A percentile compares a stretch with the other conserved stretches of the same genome.
phyloP scores from a whole-genome alignment of 345 rosid species.

The Euphorbia peplus region DNA sequence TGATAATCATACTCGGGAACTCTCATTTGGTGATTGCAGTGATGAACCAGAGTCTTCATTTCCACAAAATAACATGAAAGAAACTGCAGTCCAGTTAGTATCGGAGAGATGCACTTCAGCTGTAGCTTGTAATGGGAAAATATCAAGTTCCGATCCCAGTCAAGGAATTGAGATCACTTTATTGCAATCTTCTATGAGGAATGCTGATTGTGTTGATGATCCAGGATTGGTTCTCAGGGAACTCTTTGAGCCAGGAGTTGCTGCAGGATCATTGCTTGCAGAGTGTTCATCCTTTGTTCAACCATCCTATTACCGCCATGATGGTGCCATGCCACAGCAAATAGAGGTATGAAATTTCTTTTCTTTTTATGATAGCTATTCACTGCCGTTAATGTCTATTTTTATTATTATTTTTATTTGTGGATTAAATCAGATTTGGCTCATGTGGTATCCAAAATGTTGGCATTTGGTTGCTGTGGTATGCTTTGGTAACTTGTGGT shows the following conservation, averaged over 20 bases:
- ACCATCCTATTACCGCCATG: constrained; percentile 52
- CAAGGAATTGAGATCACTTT: constrained; percentile 74
- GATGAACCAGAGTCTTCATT: constrained; percentile 40
- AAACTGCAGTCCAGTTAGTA: constrained; percentile 37
- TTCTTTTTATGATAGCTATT: constrained; percentile 5
- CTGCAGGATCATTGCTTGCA: constrained; percentile 61
- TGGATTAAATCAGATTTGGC: too few species aligned
- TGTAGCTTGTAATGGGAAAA: constrained; percentile 40
- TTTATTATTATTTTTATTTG: too few species aligned
- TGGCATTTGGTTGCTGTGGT: too few species aligned
- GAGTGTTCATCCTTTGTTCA: constrained; percentile 61
- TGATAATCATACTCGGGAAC: constrained; percentile 44
- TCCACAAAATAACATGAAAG: constrained; percentile 38
- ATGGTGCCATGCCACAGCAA: constrained; percentile 41
- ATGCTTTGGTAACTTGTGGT: too few species aligned
- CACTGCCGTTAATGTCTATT: neutral
- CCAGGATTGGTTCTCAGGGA: constrained; percentile 80
- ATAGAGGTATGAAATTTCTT: constrained; percentile 58
- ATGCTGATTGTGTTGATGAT: constrained; percentile 52
- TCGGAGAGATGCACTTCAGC: constrained; percentile 39
- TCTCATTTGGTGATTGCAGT: constrained; percentile 31
- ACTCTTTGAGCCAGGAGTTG: constrained; percentile 61
- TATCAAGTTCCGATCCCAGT: constrained; percentile 40
- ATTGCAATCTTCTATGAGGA: constrained; percentile 57
- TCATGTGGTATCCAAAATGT: too few species aligned